phyloP scores from a whole-genome alignment of 2,329 filamentous ascomycete species.

The Cladosporium sp. region DNA sequence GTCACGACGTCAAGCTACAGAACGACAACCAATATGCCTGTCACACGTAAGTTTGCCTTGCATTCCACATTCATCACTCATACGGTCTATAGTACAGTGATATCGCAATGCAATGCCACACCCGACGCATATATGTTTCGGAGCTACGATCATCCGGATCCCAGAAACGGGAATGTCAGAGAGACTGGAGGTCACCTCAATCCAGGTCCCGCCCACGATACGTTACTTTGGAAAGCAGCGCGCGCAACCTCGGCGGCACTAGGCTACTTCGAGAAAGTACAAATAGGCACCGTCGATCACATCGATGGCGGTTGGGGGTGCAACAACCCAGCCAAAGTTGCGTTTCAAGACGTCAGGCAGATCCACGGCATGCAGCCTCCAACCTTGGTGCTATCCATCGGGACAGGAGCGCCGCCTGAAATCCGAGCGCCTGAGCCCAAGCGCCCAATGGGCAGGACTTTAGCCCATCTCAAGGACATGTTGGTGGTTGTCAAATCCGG shows the following conservation, averaged over 20 bases:
- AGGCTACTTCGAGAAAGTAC: constrained; percentile 14
- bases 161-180: neutral
- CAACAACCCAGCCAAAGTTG: constrained; percentile 18
- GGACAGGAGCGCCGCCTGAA: constrained; percentile 13
- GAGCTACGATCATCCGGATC: constrained; percentile 14
- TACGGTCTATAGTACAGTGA: constrained; percentile 2
- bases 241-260: constrained; percentile 21
- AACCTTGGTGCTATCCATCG: constrained; percentile 16
- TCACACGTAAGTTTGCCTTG: constrained; percentile 12
- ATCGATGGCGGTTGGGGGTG: constrained; percentile 17
- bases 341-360: constrained; percentile 16
- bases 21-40: constrained; percentile 13
- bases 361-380: constrained; percentile 16
- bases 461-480: constrained; percentile 2
- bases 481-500: neutral
- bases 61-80: neutral
- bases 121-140: constrained; percentile 14
- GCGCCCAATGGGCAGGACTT: neutral
- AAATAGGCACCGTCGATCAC: constrained; percentile 3
- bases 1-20: neutral
- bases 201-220: constrained; percentile 13
- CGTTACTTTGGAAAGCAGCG: constrained; percentile 16
- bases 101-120: constrained; percentile 6
- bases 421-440: neutral
- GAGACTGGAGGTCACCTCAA: constrained; percentile 8